Evolutionary conservation across 116 monocot species (phyloP).

Genomic region (Dioscorea cayenensis): DNA sequence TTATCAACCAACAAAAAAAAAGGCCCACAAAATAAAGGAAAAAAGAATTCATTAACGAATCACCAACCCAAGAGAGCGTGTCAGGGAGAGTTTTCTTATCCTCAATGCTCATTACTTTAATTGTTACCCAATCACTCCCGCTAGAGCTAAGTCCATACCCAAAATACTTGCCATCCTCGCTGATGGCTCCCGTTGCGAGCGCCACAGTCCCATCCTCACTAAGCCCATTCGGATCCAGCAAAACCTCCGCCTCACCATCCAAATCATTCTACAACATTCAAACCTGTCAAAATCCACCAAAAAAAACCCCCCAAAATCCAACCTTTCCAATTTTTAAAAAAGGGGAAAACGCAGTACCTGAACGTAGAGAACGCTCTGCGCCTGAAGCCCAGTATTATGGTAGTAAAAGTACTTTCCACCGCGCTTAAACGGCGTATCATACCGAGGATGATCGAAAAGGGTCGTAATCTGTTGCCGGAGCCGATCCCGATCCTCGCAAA

Average conservation of each 20-base stretch:
- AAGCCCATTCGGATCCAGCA: conserved; percentile 77
- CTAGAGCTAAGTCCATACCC: conserved; percentile 77
- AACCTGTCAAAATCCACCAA: conserved; percentile 16
- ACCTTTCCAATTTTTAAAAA: not conserved
- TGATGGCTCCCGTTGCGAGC: conserved; percentile 36
- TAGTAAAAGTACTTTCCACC: conserved; percentile 62
- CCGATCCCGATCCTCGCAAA: conserved; percentile 33
- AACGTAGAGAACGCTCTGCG: conserved; percentile 75
- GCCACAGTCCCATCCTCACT: conserved; percentile 79
- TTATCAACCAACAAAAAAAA: not conserved
- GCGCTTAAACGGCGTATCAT: conserved; percentile 42
- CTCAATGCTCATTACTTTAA: conserved; percentile 71
- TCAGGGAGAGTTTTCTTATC: conserved; percentile 49
- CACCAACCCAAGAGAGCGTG: conserved; percentile 69
- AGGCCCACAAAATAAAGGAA: not conserved
- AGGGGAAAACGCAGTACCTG: conserved; percentile 25
- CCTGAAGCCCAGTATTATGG: conserved; percentile 72
- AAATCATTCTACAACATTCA: conserved; percentile 16
- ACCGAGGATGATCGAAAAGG: conserved; percentile 52
- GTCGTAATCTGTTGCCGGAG: conserved; percentile 27
- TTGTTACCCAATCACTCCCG: conserved; percentile 89
- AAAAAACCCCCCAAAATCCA: not conserved
- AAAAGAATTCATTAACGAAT: conserved; percentile 9
- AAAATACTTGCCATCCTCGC: conserved; percentile 59
- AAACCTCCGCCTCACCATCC: conserved; percentile 58